phyloP scores from a whole-genome alignment of 768 basidiomycete species.

The Lactarius akahatsu region DNA sequence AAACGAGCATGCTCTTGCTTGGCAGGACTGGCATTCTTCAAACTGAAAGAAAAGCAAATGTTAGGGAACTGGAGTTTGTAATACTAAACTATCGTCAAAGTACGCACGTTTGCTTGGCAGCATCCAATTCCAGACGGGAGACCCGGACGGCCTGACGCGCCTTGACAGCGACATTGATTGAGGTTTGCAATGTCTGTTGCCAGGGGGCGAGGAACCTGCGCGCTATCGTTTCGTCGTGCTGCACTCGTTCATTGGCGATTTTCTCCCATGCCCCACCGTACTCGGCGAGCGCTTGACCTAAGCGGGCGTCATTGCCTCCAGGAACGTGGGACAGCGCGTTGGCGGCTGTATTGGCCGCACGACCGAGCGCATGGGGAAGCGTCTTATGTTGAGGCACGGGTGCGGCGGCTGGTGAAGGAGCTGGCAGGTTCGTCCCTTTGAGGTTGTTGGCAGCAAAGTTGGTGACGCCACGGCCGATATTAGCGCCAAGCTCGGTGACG shows the following conservation, averaged over 20 bases:
- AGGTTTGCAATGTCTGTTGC: conserved; percentile 83
- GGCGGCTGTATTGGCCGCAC: conserved; percentile 69
- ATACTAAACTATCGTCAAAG: not conserved
- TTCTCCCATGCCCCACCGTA: conserved; percentile 86
- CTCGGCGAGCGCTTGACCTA: conserved; percentile 72
- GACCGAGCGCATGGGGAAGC: conserved; percentile 88
- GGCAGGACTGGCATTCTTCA: conserved; percentile 72
- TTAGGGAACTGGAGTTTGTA: not conserved
- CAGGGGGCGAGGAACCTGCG: conserved; percentile 73
- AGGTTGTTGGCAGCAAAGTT: conserved; percentile 86
- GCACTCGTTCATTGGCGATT: conserved; percentile 71
- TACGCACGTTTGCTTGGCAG: conserved; percentile 82
- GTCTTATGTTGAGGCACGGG: conserved; percentile 83
- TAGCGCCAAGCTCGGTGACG: conserved; percentile 65
- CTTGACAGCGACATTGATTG: conserved; percentile 88
- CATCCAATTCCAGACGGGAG: conserved; percentile 84
- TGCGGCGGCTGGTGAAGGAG: conserved; percentile 59
- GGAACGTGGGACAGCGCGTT: conserved; percentile 44
- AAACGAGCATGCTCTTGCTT: conserved; percentile 91
- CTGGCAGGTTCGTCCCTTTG: conserved; percentile 84
- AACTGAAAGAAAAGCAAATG: conserved; percentile 41
- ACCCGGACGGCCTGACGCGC: conserved; percentile 79
- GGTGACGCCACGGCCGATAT: conserved; percentile 71
- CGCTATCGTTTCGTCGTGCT: conserved; percentile 75
- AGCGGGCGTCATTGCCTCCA: conserved; percentile 55